Percentiles rank a stretch among this genome's conserved stretches.
These are phyloP conservation scores for Sisymbrium altissimum DNA, from an alignment of 345 rosid genomes.

Conservation along the genomic window DNA sequence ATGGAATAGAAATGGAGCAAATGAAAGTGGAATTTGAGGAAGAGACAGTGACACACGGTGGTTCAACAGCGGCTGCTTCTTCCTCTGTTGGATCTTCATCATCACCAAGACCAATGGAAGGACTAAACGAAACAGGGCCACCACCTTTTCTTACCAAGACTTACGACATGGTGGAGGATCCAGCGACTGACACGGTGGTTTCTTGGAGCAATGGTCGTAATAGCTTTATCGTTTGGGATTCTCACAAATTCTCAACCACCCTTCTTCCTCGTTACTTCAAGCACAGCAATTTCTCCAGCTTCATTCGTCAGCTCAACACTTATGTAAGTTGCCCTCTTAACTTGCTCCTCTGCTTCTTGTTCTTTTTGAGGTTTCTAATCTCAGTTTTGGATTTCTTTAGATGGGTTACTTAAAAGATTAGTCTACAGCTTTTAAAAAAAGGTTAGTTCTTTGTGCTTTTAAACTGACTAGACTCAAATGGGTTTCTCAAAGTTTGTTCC, in stretches of 20 bases:
- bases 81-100: constrained; percentile 43
- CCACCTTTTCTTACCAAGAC: constrained; percentile 76
- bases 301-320: constrained; percentile 75
- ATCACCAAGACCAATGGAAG: constrained; percentile 67
- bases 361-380: not conserved
- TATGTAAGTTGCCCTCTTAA: constrained; percentile 43
- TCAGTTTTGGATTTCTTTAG: constrained; percentile 22
- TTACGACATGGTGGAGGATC: constrained; percentile 67
- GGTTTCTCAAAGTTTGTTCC: not conserved
- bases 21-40: constrained; percentile 38
- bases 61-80: constrained; percentile 22
- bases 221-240: constrained; percentile 71
- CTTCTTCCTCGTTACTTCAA: constrained; percentile 71
- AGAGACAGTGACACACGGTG: constrained; percentile 35
- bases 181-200: constrained; percentile 54
- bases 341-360: not conserved
- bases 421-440: constrained; percentile 23
- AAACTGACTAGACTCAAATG: not conserved
- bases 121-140: constrained; percentile 69
- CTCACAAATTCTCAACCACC: constrained; percentile 44
- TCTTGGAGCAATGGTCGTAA: constrained; percentile 63
- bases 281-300: constrained; percentile 72
- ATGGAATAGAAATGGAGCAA: constrained; percentile 37
- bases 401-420: constrained; percentile 26
- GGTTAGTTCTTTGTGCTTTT: constrained; percentile 29